Percentiles rank a stretch among this genome's conserved stretches.
Conservation (phyloP, 225 moss, liverwort and hornwort genomes). For the Bryum argenteum region DNA sequence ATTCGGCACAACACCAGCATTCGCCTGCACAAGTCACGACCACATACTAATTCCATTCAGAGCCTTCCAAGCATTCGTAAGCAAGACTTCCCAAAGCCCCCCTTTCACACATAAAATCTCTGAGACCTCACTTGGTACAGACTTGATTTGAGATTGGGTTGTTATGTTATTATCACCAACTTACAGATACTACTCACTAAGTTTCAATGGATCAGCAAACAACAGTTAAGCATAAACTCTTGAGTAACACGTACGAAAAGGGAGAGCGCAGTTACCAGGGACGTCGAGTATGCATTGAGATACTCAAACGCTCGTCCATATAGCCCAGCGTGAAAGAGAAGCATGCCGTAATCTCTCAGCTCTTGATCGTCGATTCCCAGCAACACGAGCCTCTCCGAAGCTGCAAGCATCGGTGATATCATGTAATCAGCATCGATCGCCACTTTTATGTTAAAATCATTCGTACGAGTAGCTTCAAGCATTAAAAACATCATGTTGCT, state of each 20-base stretch:
- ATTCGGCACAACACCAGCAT: not conserved
- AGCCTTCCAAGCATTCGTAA: not conserved
- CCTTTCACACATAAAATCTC: too few species aligned
- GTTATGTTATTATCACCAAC: too few species aligned
- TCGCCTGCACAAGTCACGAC: conserved; percentile 27
- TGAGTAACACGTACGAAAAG: too few species aligned
- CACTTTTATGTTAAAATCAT: not conserved
- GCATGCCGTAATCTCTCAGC: conserved; percentile 54
- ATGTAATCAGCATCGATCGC: not conserved
- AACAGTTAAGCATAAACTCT: too few species aligned
- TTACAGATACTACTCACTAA: too few species aligned
- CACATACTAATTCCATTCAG: not conserved
- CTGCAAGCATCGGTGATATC: conserved; percentile 40
- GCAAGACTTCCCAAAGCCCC: too few species aligned
- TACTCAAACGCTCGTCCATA: conserved; percentile 77
- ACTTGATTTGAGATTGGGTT: too few species aligned
- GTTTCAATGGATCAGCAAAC: too few species aligned
- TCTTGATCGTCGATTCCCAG: conserved; percentile 73
- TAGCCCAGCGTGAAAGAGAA: conserved; percentile 57
- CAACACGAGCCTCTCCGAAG: conserved; percentile 86
- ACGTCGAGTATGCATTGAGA: conserved; percentile 53
- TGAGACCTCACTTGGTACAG: too few species aligned
- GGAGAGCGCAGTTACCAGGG: conserved; percentile 16
- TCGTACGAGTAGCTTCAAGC: not conserved
- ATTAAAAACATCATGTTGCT: not conserved